Evolutionary conservation across 2,329 filamentous ascomycete species (phyloP).

Genomic region (Aspergillus arachidicola): DNA sequence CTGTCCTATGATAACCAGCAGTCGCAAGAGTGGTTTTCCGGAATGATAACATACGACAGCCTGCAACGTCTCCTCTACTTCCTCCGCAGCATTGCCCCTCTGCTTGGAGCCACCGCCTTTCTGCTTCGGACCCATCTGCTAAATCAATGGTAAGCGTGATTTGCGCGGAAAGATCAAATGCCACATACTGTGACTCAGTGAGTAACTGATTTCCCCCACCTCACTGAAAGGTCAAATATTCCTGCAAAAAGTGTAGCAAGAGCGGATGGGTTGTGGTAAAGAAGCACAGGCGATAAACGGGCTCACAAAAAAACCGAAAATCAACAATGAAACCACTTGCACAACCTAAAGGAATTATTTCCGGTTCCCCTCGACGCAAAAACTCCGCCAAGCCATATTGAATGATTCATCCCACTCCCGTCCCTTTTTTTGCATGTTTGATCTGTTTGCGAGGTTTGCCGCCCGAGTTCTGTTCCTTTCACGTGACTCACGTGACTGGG

Average conservation of each 20-base stretch:
- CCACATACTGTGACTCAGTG: neutral
- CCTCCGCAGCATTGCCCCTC: conserved; percentile 52
- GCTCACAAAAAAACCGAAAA: conserved; percentile 2
- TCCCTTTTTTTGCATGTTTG: conserved; percentile 23
- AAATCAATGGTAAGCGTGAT: neutral
- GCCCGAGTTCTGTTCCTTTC: neutral
- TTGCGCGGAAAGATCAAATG: neutral
- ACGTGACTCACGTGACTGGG: conserved; percentile 1
- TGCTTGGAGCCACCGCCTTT: conserved; percentile 32
- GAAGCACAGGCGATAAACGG: neutral
- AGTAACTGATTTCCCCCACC: neutral
- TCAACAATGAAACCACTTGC: neutral
- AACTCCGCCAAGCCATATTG: conserved; percentile 32
- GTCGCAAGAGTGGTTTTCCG: neutral
- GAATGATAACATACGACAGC: conserved; percentile 55
- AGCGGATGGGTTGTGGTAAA: neutral
- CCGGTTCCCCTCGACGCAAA: conserved; percentile 22
- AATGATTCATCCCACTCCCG: conserved; percentile 26
- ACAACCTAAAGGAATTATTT: conserved; percentile 3
- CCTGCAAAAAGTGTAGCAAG: neutral
- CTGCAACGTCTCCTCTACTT: conserved; percentile 64
- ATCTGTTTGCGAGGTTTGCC: conserved; percentile 26
- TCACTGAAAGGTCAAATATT: neutral
- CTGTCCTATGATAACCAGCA: neutral
- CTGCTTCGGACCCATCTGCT: conserved; percentile 40